Evolutionary conservation across 1,284 basidiomycete species (phyloP), one percentile per base, ranked within the genome.

Genomic region (Malassezia restricta): DNA sequence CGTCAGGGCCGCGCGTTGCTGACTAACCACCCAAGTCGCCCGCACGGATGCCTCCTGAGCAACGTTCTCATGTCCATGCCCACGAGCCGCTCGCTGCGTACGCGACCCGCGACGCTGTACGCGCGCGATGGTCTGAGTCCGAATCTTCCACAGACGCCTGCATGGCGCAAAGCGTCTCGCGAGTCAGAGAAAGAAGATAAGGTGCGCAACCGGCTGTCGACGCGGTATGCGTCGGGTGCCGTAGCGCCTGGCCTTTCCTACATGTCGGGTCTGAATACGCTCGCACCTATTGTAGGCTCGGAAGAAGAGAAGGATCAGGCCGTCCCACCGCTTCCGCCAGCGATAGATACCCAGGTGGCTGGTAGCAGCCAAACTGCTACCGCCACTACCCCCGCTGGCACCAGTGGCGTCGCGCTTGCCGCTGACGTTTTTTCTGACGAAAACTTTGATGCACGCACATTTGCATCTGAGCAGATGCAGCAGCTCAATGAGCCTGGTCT

Each of bases 31-130:
- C 20, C 20, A 24, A 24, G 20, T 24, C 20, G 20, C 4, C 20
- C 20, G 20, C 20, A 24, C 20, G 20, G 20, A 24, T 24, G 20
- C 20, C 20, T 24, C 20, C 20, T 24, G 20, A 24, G 20, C 20
- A 24, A 24, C 20, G 20, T 24, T 2, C 20, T 24, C 20, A 24
- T 24, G 20, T 24, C 20, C 20, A 28, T 8, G 17, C 30, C 29
- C 47, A 72, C 71, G 69, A 71, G 68, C 27, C 49, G 64, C 27
- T 72, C 69, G 12, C 57, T 71, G 12, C 64, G 69, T 5, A 61
- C 65, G 54, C 65, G 69, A 43, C 69, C 68, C 6, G 58, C 65
- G 62, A 72, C 69, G 58, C 64, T 72, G 7, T 72, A 72, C 35
- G 58, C 50, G 8, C 54, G 62, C 45, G 64, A 62, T 28, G 35